Base-by-base conservation (phyloP, 1,284 basidiomycete genomes). In the Boletus subluridellus region DNA sequence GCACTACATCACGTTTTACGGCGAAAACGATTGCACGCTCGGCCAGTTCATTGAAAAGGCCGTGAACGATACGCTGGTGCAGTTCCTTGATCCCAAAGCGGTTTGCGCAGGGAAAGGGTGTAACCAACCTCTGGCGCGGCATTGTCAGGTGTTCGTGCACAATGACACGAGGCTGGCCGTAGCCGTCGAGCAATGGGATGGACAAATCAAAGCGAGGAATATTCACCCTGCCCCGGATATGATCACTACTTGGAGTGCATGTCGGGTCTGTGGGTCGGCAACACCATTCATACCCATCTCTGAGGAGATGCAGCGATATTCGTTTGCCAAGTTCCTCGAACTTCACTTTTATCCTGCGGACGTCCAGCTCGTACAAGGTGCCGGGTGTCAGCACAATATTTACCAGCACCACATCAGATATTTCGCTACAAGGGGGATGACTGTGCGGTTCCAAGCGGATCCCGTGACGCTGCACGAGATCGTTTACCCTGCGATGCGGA, bases 241-340 rank as follows among this genome's bases (percentile, higher is more conserved):
- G 57, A 88, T 97, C 66, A 91, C 92, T 49, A 96, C 94, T 11
- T 98, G 94, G 94, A 94, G 90, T 71, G 89, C 89, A 49, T 98
- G 95, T 76, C 85, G 90, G 46, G 76, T 89, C 11, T 96, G 94
- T 69, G 85, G 85, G 7, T 85, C 82, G 4, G 86, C 87, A 5
- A 95, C 95, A 21, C 92, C 92, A 0, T 93, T 95, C 70, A 91
- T 94, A 57, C 89, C 89, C 21, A 86, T 98, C 44, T 94, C 94
- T 2, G 89, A 94, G 63, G 95, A 98, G 70, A 94, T 95, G 76
- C 93, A 94, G 74, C 80, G 93, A 68, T 92, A 95, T 74, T 89
- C 94, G n/a, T 94, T 95, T 69, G 91, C 91, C 42, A 95, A 95
- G 70, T 97, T 94, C 69, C 80, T 97, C 48, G 94, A 97, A 69